Conservation (phyloP, 2,329 filamentous ascomycete species). For the Aureobasidium subglaciale region DNA sequence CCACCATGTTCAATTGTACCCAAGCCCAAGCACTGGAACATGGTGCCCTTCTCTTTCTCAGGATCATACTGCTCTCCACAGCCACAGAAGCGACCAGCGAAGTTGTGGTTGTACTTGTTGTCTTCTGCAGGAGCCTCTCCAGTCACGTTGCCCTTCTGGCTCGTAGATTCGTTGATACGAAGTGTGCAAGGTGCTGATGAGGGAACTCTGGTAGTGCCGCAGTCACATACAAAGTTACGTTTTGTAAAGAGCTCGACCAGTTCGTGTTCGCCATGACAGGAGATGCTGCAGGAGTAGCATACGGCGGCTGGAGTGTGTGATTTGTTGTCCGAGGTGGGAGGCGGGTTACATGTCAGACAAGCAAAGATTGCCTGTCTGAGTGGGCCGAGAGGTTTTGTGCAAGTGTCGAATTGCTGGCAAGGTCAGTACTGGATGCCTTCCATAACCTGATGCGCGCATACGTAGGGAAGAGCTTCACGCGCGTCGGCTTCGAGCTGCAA, state of each 20-base stretch:
- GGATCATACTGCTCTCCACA: slow-evolving; percentile 85
- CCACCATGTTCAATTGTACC: slow-evolving; percentile 74
- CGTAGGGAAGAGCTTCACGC: slow-evolving; percentile 88
- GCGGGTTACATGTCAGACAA: slow-evolving; percentile 87
- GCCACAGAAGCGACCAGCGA: slow-evolving; percentile 83
- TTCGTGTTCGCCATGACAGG: slow-evolving; percentile 90
- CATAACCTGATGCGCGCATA: slow-evolving; percentile 37
- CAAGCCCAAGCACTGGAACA: slow-evolving; percentile 93
- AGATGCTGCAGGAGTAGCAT: slow-evolving; percentile 94
- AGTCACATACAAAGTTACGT: slow-evolving; percentile 93
- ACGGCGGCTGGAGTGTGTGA: slow-evolving; percentile 70
- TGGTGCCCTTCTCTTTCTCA: slow-evolving; percentile 84
- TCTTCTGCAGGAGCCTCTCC: slow-evolving; percentile 63
- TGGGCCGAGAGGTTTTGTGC: slow-evolving; percentile 82
- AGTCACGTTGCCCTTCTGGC: slow-evolving; percentile 67
- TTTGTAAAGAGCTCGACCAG: slow-evolving; percentile 95
- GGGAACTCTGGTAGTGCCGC: slow-evolving; percentile 75
- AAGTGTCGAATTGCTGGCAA: slow-evolving; percentile 78
- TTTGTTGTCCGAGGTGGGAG: slow-evolving; percentile 55
- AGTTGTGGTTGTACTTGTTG: slow-evolving; percentile 96
- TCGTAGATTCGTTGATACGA: slow-evolving; percentile 64
- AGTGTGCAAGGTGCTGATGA: slow-evolving; percentile 63
- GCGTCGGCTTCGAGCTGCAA: slow-evolving; percentile 90
- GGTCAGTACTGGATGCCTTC: background rate
- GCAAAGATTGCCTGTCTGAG: slow-evolving; percentile 86